These are phyloP conservation scores for Dissophora ornata DNA, from an alignment of 192 early-diverging fungal species.

Conservation along the genomic window DNA sequence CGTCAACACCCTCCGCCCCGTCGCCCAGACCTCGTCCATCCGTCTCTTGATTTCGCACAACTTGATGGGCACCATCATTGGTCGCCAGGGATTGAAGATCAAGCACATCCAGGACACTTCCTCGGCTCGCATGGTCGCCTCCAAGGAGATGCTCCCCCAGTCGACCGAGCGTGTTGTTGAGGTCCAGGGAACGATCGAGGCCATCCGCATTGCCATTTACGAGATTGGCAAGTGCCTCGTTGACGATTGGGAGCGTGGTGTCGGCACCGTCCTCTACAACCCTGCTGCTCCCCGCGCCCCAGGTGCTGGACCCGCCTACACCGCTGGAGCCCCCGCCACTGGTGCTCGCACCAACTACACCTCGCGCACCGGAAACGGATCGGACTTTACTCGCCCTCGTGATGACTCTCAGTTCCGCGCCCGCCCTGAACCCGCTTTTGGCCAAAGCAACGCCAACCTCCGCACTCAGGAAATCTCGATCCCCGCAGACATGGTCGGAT, in stretches of 20 bases:
- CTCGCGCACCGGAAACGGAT: conserved; percentile 69
- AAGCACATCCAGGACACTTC: conserved; percentile 95
- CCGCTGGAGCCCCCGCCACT: conserved; percentile 18
- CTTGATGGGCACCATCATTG: conserved; percentile 94
- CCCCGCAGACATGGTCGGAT: conserved; percentile 95
- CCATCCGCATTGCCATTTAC: conserved; percentile 85
- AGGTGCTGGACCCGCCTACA: conserved; percentile 42
- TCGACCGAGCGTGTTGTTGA: conserved; percentile 94
- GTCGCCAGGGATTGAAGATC: conserved; percentile 93
- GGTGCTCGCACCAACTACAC: conserved; percentile 49
- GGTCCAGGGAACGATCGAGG: conserved; percentile 86
- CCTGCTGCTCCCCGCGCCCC: conserved; percentile 65
- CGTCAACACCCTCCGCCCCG: conserved; percentile 54
- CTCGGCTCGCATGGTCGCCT: conserved; percentile 84
- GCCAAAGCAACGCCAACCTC: conserved; percentile 61
- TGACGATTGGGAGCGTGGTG: conserved; percentile 87
- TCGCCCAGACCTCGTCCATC: conserved; percentile 69
- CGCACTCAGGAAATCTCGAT: conserved; percentile 92
- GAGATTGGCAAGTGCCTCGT: conserved; percentile 88
- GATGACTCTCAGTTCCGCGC: conserved; percentile 45
- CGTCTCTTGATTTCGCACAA: conserved; percentile 92
- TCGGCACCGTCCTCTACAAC: conserved; percentile 88
- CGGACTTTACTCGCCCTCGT: conserved; percentile 63
- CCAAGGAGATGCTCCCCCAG: conserved; percentile 93
- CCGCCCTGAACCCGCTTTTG: conserved; percentile 47